Evolutionary conservation across 176 grass and related monocot genomes (phyloP).

Genomic region (Rhynchospora pubera): DNA sequence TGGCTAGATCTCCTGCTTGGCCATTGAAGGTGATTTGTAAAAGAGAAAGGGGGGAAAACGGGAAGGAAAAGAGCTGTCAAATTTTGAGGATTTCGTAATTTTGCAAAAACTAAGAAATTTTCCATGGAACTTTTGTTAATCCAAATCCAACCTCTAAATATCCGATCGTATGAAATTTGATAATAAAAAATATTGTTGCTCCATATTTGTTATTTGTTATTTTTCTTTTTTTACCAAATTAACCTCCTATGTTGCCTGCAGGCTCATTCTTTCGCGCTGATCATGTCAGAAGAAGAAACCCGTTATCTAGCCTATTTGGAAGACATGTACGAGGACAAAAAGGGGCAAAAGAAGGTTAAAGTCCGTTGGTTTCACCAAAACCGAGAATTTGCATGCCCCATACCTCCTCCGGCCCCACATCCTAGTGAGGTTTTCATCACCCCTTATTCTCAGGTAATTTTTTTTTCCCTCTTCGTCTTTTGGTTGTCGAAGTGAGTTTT

Average conservation of each 20-base stretch:
- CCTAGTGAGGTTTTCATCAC: slow-evolving; percentile 98
- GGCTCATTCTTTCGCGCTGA: slow-evolving; percentile 80
- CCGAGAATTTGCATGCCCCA: slow-evolving; percentile 79
- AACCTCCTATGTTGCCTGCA: slow-evolving; percentile 21
- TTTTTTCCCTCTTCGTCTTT: not conserved
- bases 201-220: not conserved
- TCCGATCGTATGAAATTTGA: not conserved
- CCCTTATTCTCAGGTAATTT: slow-evolving; percentile 75
- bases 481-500: not conserved
- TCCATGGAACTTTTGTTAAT: slow-evolving; percentile 7
- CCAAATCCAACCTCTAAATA: not conserved
- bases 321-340: slow-evolving; percentile 99
- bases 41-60: not conserved
- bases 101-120: not conserved
- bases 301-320: slow-evolving; percentile 95
- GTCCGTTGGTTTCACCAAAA: slow-evolving; percentile 99
- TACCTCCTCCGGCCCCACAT: slow-evolving; percentile 91
- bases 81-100: not conserved
- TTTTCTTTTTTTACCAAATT: not conserved
- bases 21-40: slow-evolving; percentile 3
- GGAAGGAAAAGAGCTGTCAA: not conserved
- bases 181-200: not conserved
- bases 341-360: slow-evolving; percentile 97
- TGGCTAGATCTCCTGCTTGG: slow-evolving; percentile 1
- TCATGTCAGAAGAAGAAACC: slow-evolving; percentile 87